A percentile compares a stretch with the other conserved stretches of the same genome.
Evolutionary conservation across 176 grass and related monocot genomes (phyloP).

Genomic region (Miscanthus lutarioriparius): DNA sequence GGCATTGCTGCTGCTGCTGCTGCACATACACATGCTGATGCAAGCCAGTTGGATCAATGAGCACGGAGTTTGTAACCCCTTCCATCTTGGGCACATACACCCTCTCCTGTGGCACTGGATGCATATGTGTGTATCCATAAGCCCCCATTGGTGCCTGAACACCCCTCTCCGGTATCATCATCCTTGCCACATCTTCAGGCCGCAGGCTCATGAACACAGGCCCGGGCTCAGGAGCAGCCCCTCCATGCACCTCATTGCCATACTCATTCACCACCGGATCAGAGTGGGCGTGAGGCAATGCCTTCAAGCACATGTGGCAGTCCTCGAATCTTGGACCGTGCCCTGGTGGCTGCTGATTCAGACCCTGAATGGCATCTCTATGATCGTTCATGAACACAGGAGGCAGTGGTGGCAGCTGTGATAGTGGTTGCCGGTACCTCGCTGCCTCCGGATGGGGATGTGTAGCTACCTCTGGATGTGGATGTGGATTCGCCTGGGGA

Average conservation of each 20-base stretch:
- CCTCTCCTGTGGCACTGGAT: constrained; percentile 43
- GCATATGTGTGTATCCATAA: constrained; percentile 67
- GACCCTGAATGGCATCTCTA: constrained; percentile 57
- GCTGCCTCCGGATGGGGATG: constrained; percentile 45
- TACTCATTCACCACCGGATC: constrained; percentile 64
- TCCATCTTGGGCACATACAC: constrained; percentile 39
- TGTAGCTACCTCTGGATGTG: constrained; percentile 7
- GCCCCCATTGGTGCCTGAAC: constrained; percentile 43
- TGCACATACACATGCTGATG: constrained; percentile 55
- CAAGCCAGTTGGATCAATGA: constrained; percentile 45
- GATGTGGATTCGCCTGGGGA: constrained; percentile 33
- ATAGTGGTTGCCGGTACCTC: constrained; percentile 80
- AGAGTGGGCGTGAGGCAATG: constrained; percentile 75
- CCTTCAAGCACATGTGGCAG: constrained; percentile 73
- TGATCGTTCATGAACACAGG: constrained; percentile 77
- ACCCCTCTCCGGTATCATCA: constrained; percentile 49
- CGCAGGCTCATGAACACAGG: constrained; percentile 67
- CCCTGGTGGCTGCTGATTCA: constrained; percentile 43
- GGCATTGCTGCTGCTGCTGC: constrained; percentile 27
- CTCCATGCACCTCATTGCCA: constrained; percentile 43
- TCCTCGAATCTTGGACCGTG: constrained; percentile 42
- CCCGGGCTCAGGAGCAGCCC: constrained; percentile 34
- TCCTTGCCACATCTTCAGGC: constrained; percentile 70
- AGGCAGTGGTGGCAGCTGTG: constrained; percentile 89
- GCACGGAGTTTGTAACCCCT: constrained; percentile 36